Percentiles rank a stretch among this genome's conserved stretches.
These are phyloP conservation scores for Boletales sp. DNA, from an alignment of 768 basidiomycete species.

Conservation along the genomic window DNA sequence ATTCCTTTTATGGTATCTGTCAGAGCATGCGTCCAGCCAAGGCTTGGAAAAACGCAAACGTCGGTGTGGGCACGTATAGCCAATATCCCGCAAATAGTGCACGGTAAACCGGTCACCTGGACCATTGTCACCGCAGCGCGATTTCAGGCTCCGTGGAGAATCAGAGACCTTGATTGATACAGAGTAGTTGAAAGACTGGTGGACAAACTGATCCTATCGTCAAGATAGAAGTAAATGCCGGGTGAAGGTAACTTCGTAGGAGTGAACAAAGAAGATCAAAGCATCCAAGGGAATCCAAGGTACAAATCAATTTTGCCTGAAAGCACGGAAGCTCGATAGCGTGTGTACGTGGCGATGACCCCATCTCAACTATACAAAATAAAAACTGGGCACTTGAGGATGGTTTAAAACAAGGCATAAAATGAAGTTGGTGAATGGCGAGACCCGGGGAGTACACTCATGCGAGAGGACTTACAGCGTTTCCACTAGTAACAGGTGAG, in stretches of 20 bases:
- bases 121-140: conserved; percentile 4
- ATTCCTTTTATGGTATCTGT: neutral
- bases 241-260: no score
- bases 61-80: conserved; percentile 8
- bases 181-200: no score
- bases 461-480: no score
- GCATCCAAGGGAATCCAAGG: neutral
- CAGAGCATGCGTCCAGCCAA: neutral
- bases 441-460: neutral
- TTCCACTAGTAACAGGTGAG: no score
- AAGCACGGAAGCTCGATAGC: no score
- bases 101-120: neutral
- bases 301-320: neutral
- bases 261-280: no score
- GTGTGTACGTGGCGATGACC: neutral
- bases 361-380: conserved; percentile 3
- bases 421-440: neutral
- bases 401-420: conserved; percentile 4
- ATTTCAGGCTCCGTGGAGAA: neutral
- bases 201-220: no score
- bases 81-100: conserved; percentile 3
- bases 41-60: neutral
- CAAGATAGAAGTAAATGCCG: no score
- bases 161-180: no score
- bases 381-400: conserved; percentile 12